A percentile compares a stretch with the other conserved stretches of the same genome.
phyloP scores from a whole-genome alignment of 805 yeast species.

The Lipomyces mesembrius region DNA sequence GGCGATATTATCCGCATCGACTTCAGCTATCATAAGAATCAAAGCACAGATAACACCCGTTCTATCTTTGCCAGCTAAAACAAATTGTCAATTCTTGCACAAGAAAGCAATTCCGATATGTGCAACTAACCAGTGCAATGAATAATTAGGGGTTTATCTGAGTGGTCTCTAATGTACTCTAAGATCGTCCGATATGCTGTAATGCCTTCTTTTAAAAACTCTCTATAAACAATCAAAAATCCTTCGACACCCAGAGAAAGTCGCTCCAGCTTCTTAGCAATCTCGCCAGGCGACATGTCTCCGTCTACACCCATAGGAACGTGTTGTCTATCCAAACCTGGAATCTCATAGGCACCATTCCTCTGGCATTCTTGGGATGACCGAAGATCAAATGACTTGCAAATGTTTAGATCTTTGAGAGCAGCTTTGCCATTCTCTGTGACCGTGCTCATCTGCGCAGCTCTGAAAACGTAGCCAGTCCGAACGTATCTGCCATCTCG shows the following conservation, averaged over 20 bases:
- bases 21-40: slow-evolving; percentile 64
- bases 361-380: slow-evolving; percentile 56
- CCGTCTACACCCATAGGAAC: slow-evolving; percentile 60
- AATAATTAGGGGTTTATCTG: slow-evolving; percentile 59
- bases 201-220: slow-evolving; percentile 58
- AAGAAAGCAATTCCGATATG: neutral
- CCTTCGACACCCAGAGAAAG: slow-evolving; percentile 65
- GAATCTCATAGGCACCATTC: slow-evolving; percentile 53
- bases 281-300: slow-evolving; percentile 67
- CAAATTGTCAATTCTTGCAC: neutral
- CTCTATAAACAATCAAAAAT: slow-evolving; percentile 64
- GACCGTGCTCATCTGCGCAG: slow-evolving; percentile 62
- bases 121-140: slow-evolving; percentile 63
- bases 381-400: slow-evolving; percentile 68
- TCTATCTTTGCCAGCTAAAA: slow-evolving; percentile 72
- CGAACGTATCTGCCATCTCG: slow-evolving; percentile 48
- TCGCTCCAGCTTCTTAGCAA: slow-evolving; percentile 55
- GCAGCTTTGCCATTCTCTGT: slow-evolving; percentile 55
- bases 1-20: slow-evolving; percentile 66
- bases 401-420: slow-evolving; percentile 54
- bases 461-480: slow-evolving; percentile 61
- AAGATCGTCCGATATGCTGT: slow-evolving; percentile 57
- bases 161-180: slow-evolving; percentile 58
- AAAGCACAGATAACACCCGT: slow-evolving; percentile 78
- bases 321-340: slow-evolving; percentile 56